These are phyloP conservation scores for Auriscalpium vulgare DNA, from an alignment of 768 basidiomycete genomes.

Conservation along the genomic window DNA sequence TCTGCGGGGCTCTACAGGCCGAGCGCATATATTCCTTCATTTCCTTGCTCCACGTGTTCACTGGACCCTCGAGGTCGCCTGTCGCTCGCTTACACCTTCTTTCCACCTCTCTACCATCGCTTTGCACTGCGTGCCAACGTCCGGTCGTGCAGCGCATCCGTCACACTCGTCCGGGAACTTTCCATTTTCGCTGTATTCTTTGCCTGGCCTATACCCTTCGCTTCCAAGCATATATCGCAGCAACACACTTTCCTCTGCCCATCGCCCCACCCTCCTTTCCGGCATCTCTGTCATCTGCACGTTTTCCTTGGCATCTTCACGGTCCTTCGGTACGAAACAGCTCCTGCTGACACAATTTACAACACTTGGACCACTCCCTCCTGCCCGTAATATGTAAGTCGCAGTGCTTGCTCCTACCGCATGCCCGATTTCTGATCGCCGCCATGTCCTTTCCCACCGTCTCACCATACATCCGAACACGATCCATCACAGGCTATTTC, in stretches of 20 bases:
- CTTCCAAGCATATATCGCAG: too few relatives aligned
- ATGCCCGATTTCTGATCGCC: neutral
- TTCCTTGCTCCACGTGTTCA: constrained; percentile 6
- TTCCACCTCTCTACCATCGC: constrained; percentile 1
- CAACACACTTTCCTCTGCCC: too few relatives aligned
- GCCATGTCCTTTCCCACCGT: neutral
- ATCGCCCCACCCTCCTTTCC: too few relatives aligned
- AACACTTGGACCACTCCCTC: too few relatives aligned
- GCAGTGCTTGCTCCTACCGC: neutral
- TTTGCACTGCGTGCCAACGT: neutral
- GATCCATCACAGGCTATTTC: constrained; percentile 2
- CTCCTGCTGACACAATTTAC: too few relatives aligned
- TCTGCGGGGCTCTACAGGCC: neutral
- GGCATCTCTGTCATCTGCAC: too few relatives aligned
- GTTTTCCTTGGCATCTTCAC: too few relatives aligned
- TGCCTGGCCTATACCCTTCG: too few relatives aligned
- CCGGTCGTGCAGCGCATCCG: too few relatives aligned
- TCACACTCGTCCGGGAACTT: too few relatives aligned
- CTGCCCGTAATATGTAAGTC: neutral
- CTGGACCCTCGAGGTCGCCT: neutral
- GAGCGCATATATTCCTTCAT: neutral
- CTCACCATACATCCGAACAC: neutral
- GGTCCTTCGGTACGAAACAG: too few relatives aligned
- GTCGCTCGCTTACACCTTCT: neutral
- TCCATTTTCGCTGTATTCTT: too few relatives aligned